Percentiles rank a stretch among this genome's conserved stretches.
phyloP scores from a whole-genome alignment of 1,284 basidiomycete genomes.

The Exobasidium cylindrosporum region DNA sequence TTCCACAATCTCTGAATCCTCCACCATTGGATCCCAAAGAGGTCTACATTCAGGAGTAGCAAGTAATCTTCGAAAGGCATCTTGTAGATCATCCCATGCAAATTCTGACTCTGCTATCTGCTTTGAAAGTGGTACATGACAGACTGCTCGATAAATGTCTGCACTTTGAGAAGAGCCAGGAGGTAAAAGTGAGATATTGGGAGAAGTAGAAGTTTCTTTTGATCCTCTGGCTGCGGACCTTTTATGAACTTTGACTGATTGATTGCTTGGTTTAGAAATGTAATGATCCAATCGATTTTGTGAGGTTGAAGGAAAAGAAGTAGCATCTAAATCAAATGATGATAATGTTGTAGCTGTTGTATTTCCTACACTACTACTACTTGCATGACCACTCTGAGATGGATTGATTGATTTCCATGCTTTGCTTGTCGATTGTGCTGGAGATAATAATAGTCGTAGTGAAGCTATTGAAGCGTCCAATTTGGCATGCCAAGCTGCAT shows the following conservation, averaged over 20 bases:
- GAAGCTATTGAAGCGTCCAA: conserved; percentile 1
- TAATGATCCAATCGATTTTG: not conserved
- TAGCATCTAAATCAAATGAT: not conserved
- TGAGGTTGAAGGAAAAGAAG: not conserved
- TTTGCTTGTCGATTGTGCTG: conserved; percentile 13
- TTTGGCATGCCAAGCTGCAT: conserved; percentile 3
- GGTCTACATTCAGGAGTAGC: conserved; percentile 12
- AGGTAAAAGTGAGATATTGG: not conserved
- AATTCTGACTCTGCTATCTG: not conserved
- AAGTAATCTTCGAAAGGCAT: conserved; percentile 13
- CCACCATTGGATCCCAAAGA: conserved; percentile 80
- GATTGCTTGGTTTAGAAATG: not conserved
- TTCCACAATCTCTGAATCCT: conserved; percentile 77
- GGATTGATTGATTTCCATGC: conserved; percentile 15
- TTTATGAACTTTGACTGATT: conserved; percentile 2
- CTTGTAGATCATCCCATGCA: conserved; percentile 10
- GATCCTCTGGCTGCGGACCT: conserved; percentile 2
- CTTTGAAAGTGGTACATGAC: conserved; percentile 1
- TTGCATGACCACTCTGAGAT: not conserved
- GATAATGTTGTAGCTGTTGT: not conserved
- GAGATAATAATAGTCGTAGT: not conserved
- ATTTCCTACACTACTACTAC: not conserved
- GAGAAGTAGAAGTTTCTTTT: not conserved
- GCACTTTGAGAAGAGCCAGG: conserved; percentile 1
- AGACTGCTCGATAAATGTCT: conserved; percentile 10